Base-by-base conservation (phyloP, 2,329 filamentous ascomycete species). In the Alternaria tenuissima region DNA sequence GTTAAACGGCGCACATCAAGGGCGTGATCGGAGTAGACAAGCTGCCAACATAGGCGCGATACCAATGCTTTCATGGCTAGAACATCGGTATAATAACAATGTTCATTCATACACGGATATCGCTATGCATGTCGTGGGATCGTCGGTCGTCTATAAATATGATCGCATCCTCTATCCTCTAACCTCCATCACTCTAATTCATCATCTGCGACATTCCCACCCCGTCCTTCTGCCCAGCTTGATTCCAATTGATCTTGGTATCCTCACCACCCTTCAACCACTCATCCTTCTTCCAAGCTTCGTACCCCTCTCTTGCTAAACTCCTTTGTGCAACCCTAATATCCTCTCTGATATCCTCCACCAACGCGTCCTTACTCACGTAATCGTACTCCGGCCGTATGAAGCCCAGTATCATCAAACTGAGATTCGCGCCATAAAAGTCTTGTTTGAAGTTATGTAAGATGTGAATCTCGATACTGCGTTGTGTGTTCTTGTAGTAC, bases 361-460 rank as follows among this genome's bases (percentile, higher is more conserved):
- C 88, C 75, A 98, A 83, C 34, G 89, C 91, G 64, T 97, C 94
- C 69, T 93, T 84, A 64, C 87, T 90, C 61, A 89, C 87, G 81
- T 99, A 99, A 81, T 98, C 92, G 75, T 87, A 89, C 81, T 98
- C 95, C 8, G 92, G 90, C 54, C 95, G 86, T 63, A 99, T 93
- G 78, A 92, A 98, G 30, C 94, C 95, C 62, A 94, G 78, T 51
- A 99, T 88, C 24, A 93, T 79, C 16, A 98, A 82, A 42, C 92
- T 89, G 83, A 98, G 90, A 67, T 88, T 87, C 5, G 86, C 86
- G 63, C 87, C 91, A 81, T 98, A 98, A 77, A 99, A 99, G 76
- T 98, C 93, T 39, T 84, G 81, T 2, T 81, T 78, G 77, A 97
- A 96, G 43, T 84, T 78, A 73, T 92, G 89, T 79, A 99, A 86